Evolutionary conservation across 176 grass and related monocot genomes (phyloP).

Genomic region (Dactylis glomerata): DNA sequence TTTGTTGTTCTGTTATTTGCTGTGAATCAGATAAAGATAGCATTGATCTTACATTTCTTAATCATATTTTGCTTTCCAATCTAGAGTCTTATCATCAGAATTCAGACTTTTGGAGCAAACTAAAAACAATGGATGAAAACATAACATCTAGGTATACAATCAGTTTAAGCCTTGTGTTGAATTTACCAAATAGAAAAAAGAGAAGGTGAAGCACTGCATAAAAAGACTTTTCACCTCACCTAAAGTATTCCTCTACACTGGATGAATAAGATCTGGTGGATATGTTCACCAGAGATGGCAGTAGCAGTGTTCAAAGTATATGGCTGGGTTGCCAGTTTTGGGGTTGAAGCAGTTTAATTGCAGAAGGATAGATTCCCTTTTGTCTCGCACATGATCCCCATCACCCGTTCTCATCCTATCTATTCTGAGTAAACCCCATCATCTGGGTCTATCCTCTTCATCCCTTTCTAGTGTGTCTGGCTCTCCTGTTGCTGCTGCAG

Average conservation of each 20-base stretch:
- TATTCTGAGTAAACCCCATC: neutral
- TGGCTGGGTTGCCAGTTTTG: neutral
- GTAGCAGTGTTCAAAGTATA: neutral
- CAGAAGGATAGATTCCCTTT: neutral
- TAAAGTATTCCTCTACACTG: neutral
- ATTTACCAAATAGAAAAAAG: neutral
- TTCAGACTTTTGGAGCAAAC: neutral
- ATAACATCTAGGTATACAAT: neutral
- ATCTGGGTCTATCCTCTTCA: neutral
- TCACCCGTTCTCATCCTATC: neutral
- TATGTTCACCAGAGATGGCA: neutral
- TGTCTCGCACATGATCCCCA: neutral
- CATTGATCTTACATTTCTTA: neutral
- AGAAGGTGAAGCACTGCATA: neutral
- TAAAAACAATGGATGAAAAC: neutral
- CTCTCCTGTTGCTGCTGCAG: neutral
- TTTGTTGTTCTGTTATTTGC: neutral
- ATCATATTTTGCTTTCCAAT: neutral
- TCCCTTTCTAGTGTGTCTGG: neutral
- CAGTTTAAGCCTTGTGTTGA: neutral
- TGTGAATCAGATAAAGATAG: slow-evolving; percentile 10
- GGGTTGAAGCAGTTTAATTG: neutral
- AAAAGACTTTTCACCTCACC: neutral
- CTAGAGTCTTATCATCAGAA: neutral
- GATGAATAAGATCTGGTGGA: neutral